These are phyloP conservation scores for Paxillus rubicundulus DNA, from an alignment of 768 basidiomycete genomes.

Conservation along the genomic window DNA sequence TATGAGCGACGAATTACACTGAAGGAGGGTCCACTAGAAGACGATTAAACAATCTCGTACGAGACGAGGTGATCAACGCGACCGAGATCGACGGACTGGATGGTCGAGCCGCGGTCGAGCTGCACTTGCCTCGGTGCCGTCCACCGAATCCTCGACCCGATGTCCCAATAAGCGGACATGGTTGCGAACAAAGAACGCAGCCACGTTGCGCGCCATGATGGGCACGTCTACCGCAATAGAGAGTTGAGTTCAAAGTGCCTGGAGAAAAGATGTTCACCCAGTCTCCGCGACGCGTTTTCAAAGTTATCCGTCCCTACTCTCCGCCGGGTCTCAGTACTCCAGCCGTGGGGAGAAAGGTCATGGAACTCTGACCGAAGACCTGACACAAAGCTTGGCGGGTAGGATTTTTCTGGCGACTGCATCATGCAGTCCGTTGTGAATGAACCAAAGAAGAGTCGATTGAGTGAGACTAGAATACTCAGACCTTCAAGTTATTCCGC, in stretches of 20 bases:
- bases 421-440: conserved; percentile 52
- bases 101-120: no score
- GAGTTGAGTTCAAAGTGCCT: no score
- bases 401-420: conserved; percentile 21
- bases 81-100: not conserved
- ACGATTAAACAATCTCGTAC: not conserved
- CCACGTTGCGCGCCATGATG: not conserved
- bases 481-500: conserved; percentile 82
- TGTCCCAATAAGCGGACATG: no score
- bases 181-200: no score
- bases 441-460: conserved; percentile 53
- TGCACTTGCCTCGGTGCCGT: no score
- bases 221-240: not conserved
- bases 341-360: not conserved
- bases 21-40: conserved; percentile 4
- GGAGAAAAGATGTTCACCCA: not conserved
- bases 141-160: no score
- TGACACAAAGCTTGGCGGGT: no score
- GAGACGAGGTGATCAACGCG: not conserved
- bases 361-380: no score
- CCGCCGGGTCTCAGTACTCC: not conserved
- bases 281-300: no score
- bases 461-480: conserved; percentile 25
- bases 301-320: not conserved
- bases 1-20: conserved; percentile 20